Base-by-base conservation (phyloP, 2,329 filamentous ascomycete genomes). In the Aspergillus sp. region DNA sequence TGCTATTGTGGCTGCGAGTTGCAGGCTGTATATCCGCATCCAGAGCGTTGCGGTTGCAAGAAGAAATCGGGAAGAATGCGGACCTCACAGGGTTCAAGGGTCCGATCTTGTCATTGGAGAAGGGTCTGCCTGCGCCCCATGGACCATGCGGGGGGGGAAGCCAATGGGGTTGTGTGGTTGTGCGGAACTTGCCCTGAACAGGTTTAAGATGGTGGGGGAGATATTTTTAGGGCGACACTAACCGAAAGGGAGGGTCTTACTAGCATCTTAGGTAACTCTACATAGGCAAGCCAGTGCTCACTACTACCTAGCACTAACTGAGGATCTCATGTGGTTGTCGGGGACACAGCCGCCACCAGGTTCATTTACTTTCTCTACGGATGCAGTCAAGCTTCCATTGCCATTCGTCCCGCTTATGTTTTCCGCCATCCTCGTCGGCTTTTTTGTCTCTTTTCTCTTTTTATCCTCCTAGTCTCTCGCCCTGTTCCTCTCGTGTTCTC, bases 271-370 rank as follows among this genome's bases (percentile, higher is more conserved):
- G 22, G 26, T 30, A 30, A 30, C 8, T 11, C 22, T 9, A 30
- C 26, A 7, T 8, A 10, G 26, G 26, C 26, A 30, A 30, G 26
- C 10, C 26, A 30, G 8, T 30, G 26, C 22, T 22, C 22, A 7
- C 22, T 22, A 22, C 22, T 22, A 22, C 22, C 22, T 22, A 22
- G n/a, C n/a, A 22, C 22, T 22, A 7, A 22, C 22, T 22, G 7
- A 3, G 22, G 22, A 22, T 30, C 26, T 9, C 26, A 30, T 30
- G 26, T 55, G 52, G 58, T 60, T 54, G 58, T 57, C 58, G 41
- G 56, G 58, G 58, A 45, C 58, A 60, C 58, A 56, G 56, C 55
- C 58, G 55, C 57, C 54, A 57, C 54, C 46, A 45, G 26, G 17
- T 24, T 45, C 24, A 43, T 10, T 17, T 35, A 30, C 14, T 41